phyloP scores from a whole-genome alignment of 2,329 filamentous ascomycete genomes.

The Teratosphaeria destructans region DNA sequence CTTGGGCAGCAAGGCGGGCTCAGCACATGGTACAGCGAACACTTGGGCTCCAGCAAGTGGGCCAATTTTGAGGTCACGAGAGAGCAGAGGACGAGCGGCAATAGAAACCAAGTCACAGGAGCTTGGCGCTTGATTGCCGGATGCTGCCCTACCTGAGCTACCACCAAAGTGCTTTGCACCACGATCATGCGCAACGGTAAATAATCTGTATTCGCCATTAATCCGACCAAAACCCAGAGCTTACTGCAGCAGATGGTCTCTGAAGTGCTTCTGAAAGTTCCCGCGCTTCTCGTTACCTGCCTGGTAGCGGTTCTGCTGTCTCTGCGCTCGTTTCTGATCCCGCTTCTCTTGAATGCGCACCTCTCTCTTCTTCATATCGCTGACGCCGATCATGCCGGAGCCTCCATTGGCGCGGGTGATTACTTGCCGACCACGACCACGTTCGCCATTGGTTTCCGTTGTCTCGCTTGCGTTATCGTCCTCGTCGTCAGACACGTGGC shows the following conservation, averaged over 20 bases:
- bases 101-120: neutral
- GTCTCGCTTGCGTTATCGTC: conserved; percentile 30
- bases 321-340: conserved; percentile 53
- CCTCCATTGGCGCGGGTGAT: conserved; percentile 62
- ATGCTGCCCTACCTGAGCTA: neutral
- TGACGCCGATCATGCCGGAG: conserved; percentile 65
- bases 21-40: neutral
- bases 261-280: conserved; percentile 70
- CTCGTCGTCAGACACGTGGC: conserved; percentile 37
- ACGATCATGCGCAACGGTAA: neutral
- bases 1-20: neutral
- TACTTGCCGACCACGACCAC: conserved; percentile 28
- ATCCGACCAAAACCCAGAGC: neutral
- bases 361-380: conserved; percentile 62
- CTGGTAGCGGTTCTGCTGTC: conserved; percentile 43
- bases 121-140: neutral
- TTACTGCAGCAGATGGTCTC: conserved; percentile 40
- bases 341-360: conserved; percentile 58
- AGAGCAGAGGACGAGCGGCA: neutral
- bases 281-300: conserved; percentile 60
- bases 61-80: neutral
- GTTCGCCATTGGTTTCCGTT: conserved; percentile 4
- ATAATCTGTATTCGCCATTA: neutral
- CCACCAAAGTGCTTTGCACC: neutral
- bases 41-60: neutral